Evolutionary conservation across 2,329 filamentous ascomycete genomes (phyloP), one percentile per base, ranked within the genome.

Genomic region (Exophiala alcalophila): DNA sequence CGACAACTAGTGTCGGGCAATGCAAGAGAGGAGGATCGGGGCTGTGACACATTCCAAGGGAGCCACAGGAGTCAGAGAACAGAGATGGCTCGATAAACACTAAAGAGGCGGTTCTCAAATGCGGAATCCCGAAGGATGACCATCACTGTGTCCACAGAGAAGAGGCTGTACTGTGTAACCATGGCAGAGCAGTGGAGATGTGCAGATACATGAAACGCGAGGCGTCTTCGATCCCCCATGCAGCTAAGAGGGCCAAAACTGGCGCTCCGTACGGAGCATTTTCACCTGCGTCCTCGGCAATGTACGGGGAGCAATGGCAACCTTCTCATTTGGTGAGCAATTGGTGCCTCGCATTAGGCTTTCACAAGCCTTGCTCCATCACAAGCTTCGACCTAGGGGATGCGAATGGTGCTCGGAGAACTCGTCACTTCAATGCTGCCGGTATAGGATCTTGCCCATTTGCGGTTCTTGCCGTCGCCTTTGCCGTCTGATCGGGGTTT

Each of bases 171-270:
- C 27, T n/a, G 21, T n/a, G n/a, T n/a, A n/a, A n/a, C 21, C 29
- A 28, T 40, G 38, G 15, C 21, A n/a, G 15, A 40, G 40, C 28
- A 27, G 46, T 44, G 37, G 46, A 38, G 31, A 23, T 11, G 14
- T 18, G 26, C 19, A 36, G 27, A 35, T n/a, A 40, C 16, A 15
- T 49, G 46, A 49, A 49, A 44, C 40, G 38, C 23, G 27, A 31
- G 30, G 26, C 33, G 26, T 39, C 26, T 24, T 25, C 16, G n/a
- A n/a, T 20, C 30, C 16, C 11, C 4, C 14, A 32, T 32, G 30
- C 30, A 20, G 18, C 16, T 19, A 10, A 20, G 16, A 6, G 9
- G 16, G 18, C 30, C 30, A n/a, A 32, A 19, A n/a, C 15, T 20
- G 18, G 3, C 12, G 3, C 21, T 24, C 18, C 20, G 14, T 25